Evolutionary conservation across 768 basidiomycete genomes (phyloP).

Genomic region (Suillus decipiens): DNA sequence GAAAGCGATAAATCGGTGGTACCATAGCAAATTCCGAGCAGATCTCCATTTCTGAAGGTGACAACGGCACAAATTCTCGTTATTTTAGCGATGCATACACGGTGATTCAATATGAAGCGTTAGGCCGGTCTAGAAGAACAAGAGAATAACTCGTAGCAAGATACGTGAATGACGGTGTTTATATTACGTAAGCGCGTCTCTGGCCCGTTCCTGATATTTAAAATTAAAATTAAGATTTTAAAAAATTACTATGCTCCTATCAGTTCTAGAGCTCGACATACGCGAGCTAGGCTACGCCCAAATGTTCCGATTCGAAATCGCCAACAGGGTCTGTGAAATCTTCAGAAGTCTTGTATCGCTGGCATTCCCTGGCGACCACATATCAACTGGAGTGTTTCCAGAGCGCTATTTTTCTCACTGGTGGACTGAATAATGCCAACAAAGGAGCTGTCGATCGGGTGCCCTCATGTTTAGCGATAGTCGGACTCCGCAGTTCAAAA

Average conservation of each 20-base stretch:
- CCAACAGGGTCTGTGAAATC: not conserved
- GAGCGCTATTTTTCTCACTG: not conserved
- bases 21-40: conserved; percentile 23
- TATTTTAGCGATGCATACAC: no score
- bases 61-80: no score
- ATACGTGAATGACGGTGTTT: no score
- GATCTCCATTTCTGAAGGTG: not conserved
- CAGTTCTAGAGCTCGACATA: no score
- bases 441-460: not conserved
- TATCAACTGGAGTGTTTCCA: not conserved
- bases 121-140: no score
- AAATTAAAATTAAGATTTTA: no score
- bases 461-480: not conserved
- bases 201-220: no score
- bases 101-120: no score
- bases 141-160: no score
- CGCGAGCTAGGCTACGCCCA: not conserved
- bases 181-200: not conserved
- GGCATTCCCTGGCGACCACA: not conserved
- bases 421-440: not conserved
- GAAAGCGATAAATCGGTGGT: conserved; percentile 24
- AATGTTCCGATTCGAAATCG: not conserved
- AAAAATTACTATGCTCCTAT: no score
- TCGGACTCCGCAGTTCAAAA: not conserved
- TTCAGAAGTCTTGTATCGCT: not conserved